These are phyloP conservation scores for Lasiodiplodia theobromae DNA, from an alignment of 2,329 filamentous ascomycete species.

Conservation along the genomic window DNA sequence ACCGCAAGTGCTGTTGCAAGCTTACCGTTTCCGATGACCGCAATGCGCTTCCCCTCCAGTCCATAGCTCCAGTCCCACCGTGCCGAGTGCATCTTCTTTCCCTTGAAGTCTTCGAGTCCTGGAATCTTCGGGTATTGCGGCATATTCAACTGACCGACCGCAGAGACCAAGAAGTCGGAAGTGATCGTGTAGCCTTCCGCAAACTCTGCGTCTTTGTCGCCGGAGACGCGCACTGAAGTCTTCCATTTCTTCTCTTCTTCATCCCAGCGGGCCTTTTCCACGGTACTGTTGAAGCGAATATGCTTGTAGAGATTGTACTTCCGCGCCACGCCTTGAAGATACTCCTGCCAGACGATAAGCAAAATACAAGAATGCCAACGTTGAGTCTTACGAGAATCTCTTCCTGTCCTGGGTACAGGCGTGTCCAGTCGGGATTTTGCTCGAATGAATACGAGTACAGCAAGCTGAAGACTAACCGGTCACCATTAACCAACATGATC, in stretches of 20 bases:
- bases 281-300: slow-evolving; percentile 64
- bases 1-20: background rate
- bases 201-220: slow-evolving; percentile 64
- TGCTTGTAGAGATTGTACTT: slow-evolving; percentile 64
- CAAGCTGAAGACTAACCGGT: slow-evolving; percentile 54
- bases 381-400: slow-evolving; percentile 58
- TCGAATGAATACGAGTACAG: slow-evolving; percentile 69
- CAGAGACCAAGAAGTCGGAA: slow-evolving; percentile 64
- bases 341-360: slow-evolving; percentile 44
- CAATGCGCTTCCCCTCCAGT: slow-evolving; percentile 62
- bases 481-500: background rate
- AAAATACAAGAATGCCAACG: background rate
- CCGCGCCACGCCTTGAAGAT: slow-evolving; percentile 61
- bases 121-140: slow-evolving; percentile 59
- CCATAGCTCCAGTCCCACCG: slow-evolving; percentile 68
- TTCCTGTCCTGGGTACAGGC: slow-evolving; percentile 66
- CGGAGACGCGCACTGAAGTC: slow-evolving; percentile 56
- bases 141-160: slow-evolving; percentile 65
- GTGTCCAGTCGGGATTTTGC: slow-evolving; percentile 64
- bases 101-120: slow-evolving; percentile 57
- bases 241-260: slow-evolving; percentile 60
- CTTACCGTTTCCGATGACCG: slow-evolving; percentile 63
- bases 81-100: slow-evolving; percentile 64
- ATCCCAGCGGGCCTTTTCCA: slow-evolving; percentile 63
- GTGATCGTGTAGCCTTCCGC: slow-evolving; percentile 59